phyloP scores from a whole-genome alignment of 495 filamentous ascomycete species.

The Talaromyces nanjingensis region DNA sequence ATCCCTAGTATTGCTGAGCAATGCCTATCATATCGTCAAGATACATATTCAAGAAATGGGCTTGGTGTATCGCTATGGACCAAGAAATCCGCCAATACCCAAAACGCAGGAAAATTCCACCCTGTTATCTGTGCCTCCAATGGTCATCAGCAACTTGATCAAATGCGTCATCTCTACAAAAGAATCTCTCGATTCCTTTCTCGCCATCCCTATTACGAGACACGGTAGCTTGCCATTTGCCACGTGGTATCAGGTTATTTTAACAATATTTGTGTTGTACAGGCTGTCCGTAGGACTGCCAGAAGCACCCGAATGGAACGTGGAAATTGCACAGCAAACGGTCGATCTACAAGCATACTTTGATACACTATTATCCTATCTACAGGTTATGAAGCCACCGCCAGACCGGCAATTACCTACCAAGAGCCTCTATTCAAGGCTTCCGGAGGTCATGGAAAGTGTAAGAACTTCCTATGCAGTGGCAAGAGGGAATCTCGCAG shows the following conservation, averaged over 20 bases:
- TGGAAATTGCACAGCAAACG: conserved; percentile 12
- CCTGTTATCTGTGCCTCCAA: conserved; percentile 7
- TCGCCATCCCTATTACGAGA: conserved; percentile 4
- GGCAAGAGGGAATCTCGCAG: conserved; percentile 9
- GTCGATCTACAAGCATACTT: conserved; percentile 7
- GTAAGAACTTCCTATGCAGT: conserved; percentile 12
- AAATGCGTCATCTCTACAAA: conserved; percentile 1
- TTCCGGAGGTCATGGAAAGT: conserved; percentile 15
- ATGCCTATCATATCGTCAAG: conserved; percentile 11
- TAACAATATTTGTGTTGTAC: conserved; percentile 12
- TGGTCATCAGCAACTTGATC: conserved; percentile 9
- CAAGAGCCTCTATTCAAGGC: conserved; percentile 13
- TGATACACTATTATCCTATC: neutral
- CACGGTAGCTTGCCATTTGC: conserved; percentile 9
- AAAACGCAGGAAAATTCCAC: conserved; percentile 11
- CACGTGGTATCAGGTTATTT: conserved; percentile 12
- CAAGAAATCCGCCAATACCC: conserved; percentile 9
- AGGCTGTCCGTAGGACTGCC: conserved; percentile 12
- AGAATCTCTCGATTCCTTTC: conserved; percentile 9
- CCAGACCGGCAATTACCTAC: conserved; percentile 8
- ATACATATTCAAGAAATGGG: conserved; percentile 15
- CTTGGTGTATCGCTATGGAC: conserved; percentile 16
- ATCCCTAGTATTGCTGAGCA: conserved; percentile 9
- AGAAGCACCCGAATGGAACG: conserved; percentile 12
- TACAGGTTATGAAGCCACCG: conserved; percentile 10